phyloP scores from a whole-genome alignment of 106 monocot genomes.

The Acanthochlamys bracteata region DNA sequence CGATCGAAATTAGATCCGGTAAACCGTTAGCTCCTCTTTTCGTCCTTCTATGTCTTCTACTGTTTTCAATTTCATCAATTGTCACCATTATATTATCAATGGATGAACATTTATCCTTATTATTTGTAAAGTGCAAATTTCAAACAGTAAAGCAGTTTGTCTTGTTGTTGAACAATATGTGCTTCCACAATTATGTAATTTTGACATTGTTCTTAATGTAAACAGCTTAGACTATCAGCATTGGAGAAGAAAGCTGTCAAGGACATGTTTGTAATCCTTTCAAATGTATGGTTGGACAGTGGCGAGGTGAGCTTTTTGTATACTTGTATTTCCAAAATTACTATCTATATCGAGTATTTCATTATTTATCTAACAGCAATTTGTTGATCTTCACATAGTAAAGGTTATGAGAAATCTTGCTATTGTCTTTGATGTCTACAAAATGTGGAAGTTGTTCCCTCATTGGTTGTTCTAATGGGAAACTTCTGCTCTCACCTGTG shows the following conservation, averaged over 20 bases:
- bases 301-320: slow-evolving; percentile 53
- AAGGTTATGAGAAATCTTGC: slow-evolving; percentile 85
- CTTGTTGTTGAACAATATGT: neutral
- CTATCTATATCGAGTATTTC: too few relatives aligned
- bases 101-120: slow-evolving; percentile 74
- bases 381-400: slow-evolving; percentile 28
- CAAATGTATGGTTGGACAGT: slow-evolving; percentile 93
- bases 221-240: slow-evolving; percentile 55
- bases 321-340: neutral
- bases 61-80: too few relatives aligned
- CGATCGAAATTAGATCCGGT: too few relatives aligned
- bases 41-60: too few relatives aligned
- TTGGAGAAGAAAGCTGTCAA: slow-evolving; percentile 90
- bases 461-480: slow-evolving; percentile 95
- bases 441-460: slow-evolving; percentile 83
- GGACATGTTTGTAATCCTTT: slow-evolving; percentile 98
- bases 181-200: too few relatives aligned
- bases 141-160: neutral
- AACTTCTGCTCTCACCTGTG: slow-evolving; percentile 90
- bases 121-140: neutral
- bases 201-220: neutral
- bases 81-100: slow-evolving; percentile 26
- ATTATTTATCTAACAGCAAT: too few relatives aligned
- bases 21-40: too few relatives aligned
- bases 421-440: slow-evolving; percentile 84